phyloP scores from a whole-genome alignment of 164 flowering plant genomes.

The Stephania yunnanensis region DNA sequence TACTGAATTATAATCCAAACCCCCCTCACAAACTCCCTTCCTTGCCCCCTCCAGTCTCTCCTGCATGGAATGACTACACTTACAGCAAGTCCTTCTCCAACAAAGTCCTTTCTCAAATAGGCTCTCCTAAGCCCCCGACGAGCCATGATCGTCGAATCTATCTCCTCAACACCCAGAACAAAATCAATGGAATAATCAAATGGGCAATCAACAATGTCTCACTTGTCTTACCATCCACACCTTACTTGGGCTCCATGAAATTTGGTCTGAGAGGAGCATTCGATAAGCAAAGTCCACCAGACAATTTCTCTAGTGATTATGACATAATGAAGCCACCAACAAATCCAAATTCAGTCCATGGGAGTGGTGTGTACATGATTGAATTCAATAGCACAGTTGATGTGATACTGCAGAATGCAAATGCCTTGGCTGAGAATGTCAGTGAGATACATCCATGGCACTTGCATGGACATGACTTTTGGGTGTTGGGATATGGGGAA shows the following conservation, averaged over 20 bases:
- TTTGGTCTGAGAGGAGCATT: constrained; percentile 34
- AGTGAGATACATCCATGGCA: constrained; percentile 98
- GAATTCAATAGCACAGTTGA: constrained; percentile 43
- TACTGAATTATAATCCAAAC: constrained; percentile 61
- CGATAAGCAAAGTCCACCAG: constrained; percentile 41
- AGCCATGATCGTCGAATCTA: constrained; percentile 35
- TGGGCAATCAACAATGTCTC: constrained; percentile 91
- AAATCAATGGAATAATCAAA: constrained; percentile 53
- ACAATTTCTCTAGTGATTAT: constrained; percentile 32
- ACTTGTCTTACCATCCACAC: constrained; percentile 60
- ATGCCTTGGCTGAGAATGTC: constrained; percentile 32
- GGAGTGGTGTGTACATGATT: constrained; percentile 52
- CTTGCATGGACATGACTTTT: constrained; percentile 89
- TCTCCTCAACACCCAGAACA: constrained; percentile 84
- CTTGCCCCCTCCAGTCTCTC: constrained; percentile 54
- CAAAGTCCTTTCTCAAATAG: constrained; percentile 34
- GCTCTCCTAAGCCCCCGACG: constrained; percentile 53
- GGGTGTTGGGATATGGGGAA: constrained; percentile 89
- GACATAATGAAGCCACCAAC: constrained; percentile 49
- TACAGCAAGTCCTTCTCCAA: constrained; percentile 53
- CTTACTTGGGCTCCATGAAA: constrained; percentile 68
- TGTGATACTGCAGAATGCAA: constrained; percentile 81
- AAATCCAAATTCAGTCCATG: constrained; percentile 45
- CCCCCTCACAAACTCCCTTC: constrained; percentile 41
- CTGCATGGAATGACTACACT: constrained; percentile 54